Percentiles rank a stretch among this genome's conserved stretches.
These are phyloP conservation scores for Fusarium tjaetaba DNA, from an alignment of 2,329 filamentous ascomycete genomes.

Conservation along the genomic window DNA sequence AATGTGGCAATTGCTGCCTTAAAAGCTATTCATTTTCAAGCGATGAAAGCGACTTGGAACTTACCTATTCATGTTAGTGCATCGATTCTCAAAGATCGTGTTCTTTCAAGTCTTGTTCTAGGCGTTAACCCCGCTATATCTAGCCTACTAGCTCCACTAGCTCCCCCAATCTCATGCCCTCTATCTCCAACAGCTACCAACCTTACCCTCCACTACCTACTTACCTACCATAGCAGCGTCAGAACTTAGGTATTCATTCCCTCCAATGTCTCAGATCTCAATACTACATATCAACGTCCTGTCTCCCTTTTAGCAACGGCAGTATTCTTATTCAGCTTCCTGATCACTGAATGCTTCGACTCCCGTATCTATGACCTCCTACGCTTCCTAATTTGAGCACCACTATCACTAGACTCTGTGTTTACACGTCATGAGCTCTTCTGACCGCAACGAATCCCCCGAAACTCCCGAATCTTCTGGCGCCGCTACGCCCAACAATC, in stretches of 20 bases:
- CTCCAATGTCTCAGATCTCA: constrained; percentile 18
- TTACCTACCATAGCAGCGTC: neutral
- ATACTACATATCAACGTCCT: constrained; percentile 6
- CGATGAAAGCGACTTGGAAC: neutral
- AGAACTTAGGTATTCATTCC: constrained; percentile 1
- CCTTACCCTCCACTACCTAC: neutral
- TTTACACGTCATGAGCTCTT: constrained; percentile 32
- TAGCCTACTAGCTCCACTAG: constrained; percentile 18
- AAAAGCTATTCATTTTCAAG: neutral
- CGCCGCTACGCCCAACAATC: constrained; percentile 36
- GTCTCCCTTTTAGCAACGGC: neutral
- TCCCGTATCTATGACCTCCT: neutral
- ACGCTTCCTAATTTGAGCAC: neutral
- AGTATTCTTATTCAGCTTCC: neutral
- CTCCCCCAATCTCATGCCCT: constrained; percentile 14
- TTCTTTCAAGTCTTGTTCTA: constrained; percentile 6
- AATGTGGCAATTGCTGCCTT: constrained; percentile 7
- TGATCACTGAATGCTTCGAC: constrained; percentile 2
- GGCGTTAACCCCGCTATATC: constrained; percentile 28
- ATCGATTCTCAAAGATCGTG: constrained; percentile 10
- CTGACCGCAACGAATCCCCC: constrained; percentile 36
- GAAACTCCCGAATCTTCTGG: constrained; percentile 40
- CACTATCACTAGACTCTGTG: neutral
- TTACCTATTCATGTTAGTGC: neutral
- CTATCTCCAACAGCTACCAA: neutral